A percentile compares a stretch with the other conserved stretches of the same genome.
Evolutionary conservation across 768 basidiomycete genomes (phyloP).

Genomic region (Hygrophorus russula): DNA sequence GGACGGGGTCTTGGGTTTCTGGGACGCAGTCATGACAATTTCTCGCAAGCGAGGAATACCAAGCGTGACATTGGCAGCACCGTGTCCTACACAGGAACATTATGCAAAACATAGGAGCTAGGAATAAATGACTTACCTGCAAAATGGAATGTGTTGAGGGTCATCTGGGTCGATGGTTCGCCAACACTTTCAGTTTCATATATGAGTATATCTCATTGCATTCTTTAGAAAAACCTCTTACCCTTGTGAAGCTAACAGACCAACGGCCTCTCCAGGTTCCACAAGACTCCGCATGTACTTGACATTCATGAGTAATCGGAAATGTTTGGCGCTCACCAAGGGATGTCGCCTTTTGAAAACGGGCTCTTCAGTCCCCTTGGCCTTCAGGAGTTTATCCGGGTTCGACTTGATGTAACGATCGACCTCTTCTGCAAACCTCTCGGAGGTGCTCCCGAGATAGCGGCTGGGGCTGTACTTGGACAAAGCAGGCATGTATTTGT

Average conservation of each 20-base stretch:
- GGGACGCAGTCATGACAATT: conserved; percentile 98
- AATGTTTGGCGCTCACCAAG: conserved; percentile 41
- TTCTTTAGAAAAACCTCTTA: conserved; percentile 23
- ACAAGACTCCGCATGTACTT: conserved; percentile 91
- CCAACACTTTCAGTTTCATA: conserved; percentile 56
- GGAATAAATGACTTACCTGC: conserved; percentile 51
- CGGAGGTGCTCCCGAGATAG: conserved; percentile 84
- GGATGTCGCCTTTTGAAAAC: conserved; percentile 32
- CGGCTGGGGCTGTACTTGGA: conserved; percentile 68
- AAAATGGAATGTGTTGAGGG: conserved; percentile 98
- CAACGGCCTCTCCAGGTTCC: conserved; percentile 98
- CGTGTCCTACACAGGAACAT: conserved; percentile 60
- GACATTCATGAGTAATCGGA: conserved; percentile 78
- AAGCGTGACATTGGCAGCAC: conserved; percentile 97
- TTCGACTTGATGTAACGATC: conserved; percentile 72
- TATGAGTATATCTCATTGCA: not conserved
- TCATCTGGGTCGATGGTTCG: conserved; percentile 99
- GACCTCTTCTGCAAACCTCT: conserved; percentile 75
- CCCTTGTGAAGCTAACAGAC: conserved; percentile 95
- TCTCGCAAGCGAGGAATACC: conserved; percentile 98
- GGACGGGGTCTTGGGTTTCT: conserved; percentile 92
- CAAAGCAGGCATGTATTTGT: conserved; percentile 61
- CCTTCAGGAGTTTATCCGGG: conserved; percentile 35
- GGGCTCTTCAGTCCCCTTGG: conserved; percentile 21
- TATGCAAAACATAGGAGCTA: not conserved